Evolutionary conservation across 352 stramenopile species (phyloP).

Genomic region (Globisporangium okanoganense): DNA sequence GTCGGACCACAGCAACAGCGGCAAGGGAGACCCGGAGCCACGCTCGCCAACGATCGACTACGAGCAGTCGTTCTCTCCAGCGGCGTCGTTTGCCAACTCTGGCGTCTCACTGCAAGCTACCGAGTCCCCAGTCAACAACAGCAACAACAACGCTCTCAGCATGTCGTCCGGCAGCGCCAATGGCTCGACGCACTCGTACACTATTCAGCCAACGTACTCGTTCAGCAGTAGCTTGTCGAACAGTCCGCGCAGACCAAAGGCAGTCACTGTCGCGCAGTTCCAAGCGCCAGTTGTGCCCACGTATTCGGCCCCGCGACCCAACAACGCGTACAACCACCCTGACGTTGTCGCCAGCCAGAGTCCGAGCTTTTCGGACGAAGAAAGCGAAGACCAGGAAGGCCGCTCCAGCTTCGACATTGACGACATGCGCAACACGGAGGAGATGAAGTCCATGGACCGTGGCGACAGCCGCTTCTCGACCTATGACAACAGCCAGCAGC

Average conservation of each 20-base stretch:
- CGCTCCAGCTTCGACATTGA: constrained; percentile 85
- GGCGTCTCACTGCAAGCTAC: background rate
- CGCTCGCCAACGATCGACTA: constrained; percentile 54
- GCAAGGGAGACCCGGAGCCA: constrained; percentile 18
- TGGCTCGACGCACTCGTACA: constrained; percentile 7
- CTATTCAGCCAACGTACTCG: constrained; percentile 14
- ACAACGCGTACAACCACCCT: constrained; percentile 22
- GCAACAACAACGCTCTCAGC: constrained; percentile 6
- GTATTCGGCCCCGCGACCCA: constrained; percentile 11
- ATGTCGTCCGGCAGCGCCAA: constrained; percentile 10
- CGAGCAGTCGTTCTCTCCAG: constrained; percentile 43
- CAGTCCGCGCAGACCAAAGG: constrained; percentile 15
- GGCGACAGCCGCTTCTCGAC: constrained; percentile 26
- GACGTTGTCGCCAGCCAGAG: constrained; percentile 8
- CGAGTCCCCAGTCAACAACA: constrained; percentile 7
- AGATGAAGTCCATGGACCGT: constrained; percentile 36
- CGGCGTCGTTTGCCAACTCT: constrained; percentile 11
- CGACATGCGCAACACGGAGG: constrained; percentile 63
- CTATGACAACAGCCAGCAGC: constrained; percentile 18
- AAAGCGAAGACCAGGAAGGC: constrained; percentile 34
- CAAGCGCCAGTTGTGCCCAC: constrained; percentile 26
- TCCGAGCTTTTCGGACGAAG: constrained; percentile 22
- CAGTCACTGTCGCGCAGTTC: constrained; percentile 11
- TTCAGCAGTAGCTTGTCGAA: constrained; percentile 21
- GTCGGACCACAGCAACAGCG: constrained; percentile 23